A percentile compares a stretch with the other conserved stretches of the same genome.
Conservation (phyloP, 2,329 filamentous ascomycete genomes). For the Bipolaris bicolor region DNA sequence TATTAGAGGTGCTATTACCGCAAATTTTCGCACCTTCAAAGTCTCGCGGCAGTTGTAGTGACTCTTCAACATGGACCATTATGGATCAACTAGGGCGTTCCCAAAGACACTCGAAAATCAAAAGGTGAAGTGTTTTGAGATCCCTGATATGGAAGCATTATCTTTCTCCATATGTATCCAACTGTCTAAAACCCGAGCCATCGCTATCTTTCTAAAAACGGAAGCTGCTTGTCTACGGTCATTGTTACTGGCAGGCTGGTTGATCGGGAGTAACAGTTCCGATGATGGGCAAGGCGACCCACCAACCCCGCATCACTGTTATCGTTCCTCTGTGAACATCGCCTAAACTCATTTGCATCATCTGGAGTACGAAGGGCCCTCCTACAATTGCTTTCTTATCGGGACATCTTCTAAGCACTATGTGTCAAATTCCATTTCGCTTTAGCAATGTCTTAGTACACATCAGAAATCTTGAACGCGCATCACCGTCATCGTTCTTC, state of each 20-base stretch:
- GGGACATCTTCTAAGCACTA: background rate
- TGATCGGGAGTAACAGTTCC: constrained; percentile 10
- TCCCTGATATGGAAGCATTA: background rate
- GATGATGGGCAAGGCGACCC: constrained; percentile 6
- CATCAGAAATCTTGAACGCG: background rate
- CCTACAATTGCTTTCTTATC: background rate
- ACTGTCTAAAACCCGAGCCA: background rate
- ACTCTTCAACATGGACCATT: constrained; percentile 43
- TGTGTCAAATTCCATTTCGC: background rate
- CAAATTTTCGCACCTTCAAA: constrained; percentile 40
- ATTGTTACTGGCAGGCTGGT: background rate
- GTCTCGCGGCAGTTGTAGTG: constrained; percentile 47
- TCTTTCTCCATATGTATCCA: background rate
- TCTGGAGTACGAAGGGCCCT: background rate
- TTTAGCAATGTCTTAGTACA: background rate
- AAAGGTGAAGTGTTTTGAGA: too few species aligned
- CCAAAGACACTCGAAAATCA: too few species aligned
- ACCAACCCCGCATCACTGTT: constrained; percentile 8
- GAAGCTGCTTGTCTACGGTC: background rate
- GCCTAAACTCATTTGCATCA: background rate
- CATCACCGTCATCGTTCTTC: background rate
- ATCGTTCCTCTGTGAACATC: constrained; percentile 3
- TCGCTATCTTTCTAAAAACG: background rate
- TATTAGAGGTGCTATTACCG: background rate
- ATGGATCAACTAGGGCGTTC: background rate